These are phyloP conservation scores for Orychophragmus violaceus DNA, from an alignment of 345 rosid genomes.

Conservation along the genomic window DNA sequence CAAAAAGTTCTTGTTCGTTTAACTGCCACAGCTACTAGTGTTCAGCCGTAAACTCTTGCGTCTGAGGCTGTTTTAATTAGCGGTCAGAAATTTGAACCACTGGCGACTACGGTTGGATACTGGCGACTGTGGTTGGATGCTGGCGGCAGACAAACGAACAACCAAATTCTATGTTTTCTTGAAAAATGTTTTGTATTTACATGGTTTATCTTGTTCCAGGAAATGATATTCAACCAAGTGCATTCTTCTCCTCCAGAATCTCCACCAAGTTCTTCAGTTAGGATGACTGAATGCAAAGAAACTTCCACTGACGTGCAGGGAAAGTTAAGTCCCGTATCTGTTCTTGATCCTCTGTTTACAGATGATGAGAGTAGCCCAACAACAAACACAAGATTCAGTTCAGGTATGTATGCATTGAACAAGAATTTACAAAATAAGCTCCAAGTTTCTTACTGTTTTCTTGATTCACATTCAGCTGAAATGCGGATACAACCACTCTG, in stretches of 20 bases:
- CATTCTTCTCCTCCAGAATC: conserved; percentile 34
- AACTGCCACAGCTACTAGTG: no score
- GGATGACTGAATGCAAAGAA: conserved; percentile 40
- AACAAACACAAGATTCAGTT: conserved; percentile 39
- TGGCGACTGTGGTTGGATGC: no score
- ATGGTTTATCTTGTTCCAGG: conserved; percentile 37
- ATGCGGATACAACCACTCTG: conserved; percentile 43
- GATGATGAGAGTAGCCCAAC: conserved; percentile 73
- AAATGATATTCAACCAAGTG: conserved; percentile 28
- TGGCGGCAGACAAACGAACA: no score
- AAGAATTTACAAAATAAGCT: background rate
- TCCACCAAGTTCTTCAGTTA: conserved; percentile 30
- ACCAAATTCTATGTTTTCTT: background rate
- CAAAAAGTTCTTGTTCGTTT: no score
- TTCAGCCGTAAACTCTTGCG: no score
- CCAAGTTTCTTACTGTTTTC: conserved; percentile 25
- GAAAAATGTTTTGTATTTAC: background rate
- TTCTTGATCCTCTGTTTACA: conserved; percentile 55
- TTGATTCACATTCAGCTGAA: conserved; percentile 44
- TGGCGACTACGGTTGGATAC: no score
- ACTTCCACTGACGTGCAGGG: conserved; percentile 41
- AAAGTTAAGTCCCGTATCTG: conserved; percentile 81
- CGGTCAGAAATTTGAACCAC: no score
- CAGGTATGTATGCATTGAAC: conserved; percentile 44
- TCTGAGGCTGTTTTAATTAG: no score